A percentile compares a stretch with the other conserved stretches of the same genome.
These are phyloP conservation scores for Colletotrichum filicis DNA, from an alignment of 2,329 filamentous ascomycete genomes.

Conservation along the genomic window DNA sequence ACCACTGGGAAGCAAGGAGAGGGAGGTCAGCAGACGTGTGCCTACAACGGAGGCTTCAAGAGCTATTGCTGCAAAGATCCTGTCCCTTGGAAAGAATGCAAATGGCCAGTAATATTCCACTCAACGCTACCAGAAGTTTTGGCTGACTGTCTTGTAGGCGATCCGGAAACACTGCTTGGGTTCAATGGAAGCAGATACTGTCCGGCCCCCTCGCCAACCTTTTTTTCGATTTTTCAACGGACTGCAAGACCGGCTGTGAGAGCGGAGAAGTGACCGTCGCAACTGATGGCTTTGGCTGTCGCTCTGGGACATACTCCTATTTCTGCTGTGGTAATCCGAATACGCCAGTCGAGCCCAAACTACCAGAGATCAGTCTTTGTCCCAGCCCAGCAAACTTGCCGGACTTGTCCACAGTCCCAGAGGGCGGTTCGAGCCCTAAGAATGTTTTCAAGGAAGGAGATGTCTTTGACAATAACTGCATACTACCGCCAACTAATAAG, in stretches of 20 bases:
- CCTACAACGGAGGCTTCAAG: neutral
- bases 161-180: neutral
- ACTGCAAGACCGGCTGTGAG: neutral
- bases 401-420: neutral
- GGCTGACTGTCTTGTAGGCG: neutral
- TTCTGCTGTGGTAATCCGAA: neutral
- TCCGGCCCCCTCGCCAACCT: neutral
- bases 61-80: neutral
- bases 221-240: neutral
- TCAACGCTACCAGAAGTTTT: accelerated
- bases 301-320: neutral
- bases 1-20: neutral
- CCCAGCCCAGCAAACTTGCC: neutral
- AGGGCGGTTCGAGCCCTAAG: neutral
- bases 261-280: neutral
- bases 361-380: neutral
- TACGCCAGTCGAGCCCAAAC: neutral
- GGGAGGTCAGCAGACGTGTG: neutral
- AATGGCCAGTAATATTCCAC: neutral
- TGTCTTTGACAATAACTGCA: neutral
- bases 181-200: neutral
- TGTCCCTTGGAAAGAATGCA: neutral
- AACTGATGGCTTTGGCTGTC: neutral
- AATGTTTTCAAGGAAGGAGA: neutral
- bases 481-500: neutral